A percentile compares a stretch with the other conserved stretches of the same genome.
These are phyloP conservation scores for Penicillium nordicum DNA, from an alignment of 2,329 filamentous ascomycete genomes.

Conservation along the genomic window DNA sequence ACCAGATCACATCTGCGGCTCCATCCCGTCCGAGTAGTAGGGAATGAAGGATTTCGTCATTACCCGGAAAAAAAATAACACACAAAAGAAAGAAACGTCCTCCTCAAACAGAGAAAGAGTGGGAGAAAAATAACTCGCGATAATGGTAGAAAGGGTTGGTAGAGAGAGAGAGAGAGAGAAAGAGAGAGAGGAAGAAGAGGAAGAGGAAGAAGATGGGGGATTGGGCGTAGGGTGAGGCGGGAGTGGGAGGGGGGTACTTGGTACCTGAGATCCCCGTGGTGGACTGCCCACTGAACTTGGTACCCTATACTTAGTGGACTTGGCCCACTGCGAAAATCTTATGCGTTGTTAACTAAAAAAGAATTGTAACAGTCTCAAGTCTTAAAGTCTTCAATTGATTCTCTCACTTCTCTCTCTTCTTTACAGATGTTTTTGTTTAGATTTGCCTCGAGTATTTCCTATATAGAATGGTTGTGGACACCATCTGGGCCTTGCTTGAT, in stretches of 20 bases:
- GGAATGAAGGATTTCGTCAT: conserved; percentile 20
- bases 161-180: conserved; percentile 8
- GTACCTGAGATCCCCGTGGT: conserved; percentile 10
- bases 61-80: conserved; percentile 12
- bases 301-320: conserved; percentile 12
- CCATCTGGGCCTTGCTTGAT: conserved; percentile 19
- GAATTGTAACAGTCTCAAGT: not conserved
- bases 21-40: conserved; percentile 21
- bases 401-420: not conserved
- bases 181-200: not conserved
- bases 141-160: conserved; percentile 12
- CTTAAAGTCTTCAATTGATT: not conserved
- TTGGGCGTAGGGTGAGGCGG: conserved; percentile 10
- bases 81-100: conserved; percentile 19
- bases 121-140: conserved; percentile 13
- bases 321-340: conserved; percentile 12
- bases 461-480: conserved; percentile 7
- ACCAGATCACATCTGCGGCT: conserved; percentile 28
- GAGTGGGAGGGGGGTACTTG: conserved; percentile 5
- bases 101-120: not conserved
- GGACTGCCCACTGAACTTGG: conserved; percentile 4
- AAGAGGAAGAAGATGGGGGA: conserved; percentile 11
- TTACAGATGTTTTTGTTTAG: conserved; percentile 19
- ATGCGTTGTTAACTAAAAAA: conserved; percentile 16
- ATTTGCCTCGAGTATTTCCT: conserved; percentile 21